Conservation (phyloP, 495 filamentous ascomycete genomes). For the Physcia stellaris region DNA sequence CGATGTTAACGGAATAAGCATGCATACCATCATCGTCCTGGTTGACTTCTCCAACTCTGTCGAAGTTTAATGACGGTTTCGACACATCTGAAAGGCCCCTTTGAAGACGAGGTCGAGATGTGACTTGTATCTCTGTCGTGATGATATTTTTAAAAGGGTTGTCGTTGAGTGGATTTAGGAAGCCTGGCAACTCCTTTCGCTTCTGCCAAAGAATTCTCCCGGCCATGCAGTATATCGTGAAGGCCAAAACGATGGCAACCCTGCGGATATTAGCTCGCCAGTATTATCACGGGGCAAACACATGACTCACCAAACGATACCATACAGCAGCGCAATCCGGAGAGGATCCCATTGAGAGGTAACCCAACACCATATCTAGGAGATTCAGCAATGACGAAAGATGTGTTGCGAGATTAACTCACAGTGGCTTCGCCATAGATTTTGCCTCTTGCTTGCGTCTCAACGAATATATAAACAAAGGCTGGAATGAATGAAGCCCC, state of each 20-base stretch:
- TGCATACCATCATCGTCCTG: background rate
- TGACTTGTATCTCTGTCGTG: slow-evolving; percentile 43
- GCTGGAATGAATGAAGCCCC: slow-evolving; percentile 61
- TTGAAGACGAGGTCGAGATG: slow-evolving; percentile 21
- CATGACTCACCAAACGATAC: slow-evolving; percentile 59
- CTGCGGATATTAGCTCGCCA: slow-evolving; percentile 8
- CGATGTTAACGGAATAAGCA: slow-evolving; percentile 13
- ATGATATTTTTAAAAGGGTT: slow-evolving; percentile 39
- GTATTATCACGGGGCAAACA: background rate
- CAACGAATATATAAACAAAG: slow-evolving; percentile 52
- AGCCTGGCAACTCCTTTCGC: slow-evolving; percentile 29
- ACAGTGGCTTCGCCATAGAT: slow-evolving; percentile 72
- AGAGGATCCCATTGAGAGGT: slow-evolving; percentile 52
- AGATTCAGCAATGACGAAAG: too few species aligned
- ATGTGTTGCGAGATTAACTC: slow-evolving; percentile 95
- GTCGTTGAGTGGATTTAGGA: slow-evolving; percentile 31
- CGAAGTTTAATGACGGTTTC: slow-evolving; percentile 3
- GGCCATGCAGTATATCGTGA: slow-evolving; percentile 59
- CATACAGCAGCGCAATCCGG: slow-evolving; percentile 69
- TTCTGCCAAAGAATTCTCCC: slow-evolving; percentile 55
- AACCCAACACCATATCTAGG: slow-evolving; percentile 74
- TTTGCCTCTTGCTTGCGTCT: slow-evolving; percentile 29
- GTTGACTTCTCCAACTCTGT: background rate
- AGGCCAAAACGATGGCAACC: slow-evolving; percentile 52
- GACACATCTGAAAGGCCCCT: background rate